A percentile compares a stretch with the other conserved stretches of the same genome.
phyloP scores from a whole-genome alignment of 345 rosid species.

The Ceriops zippeliana region DNA sequence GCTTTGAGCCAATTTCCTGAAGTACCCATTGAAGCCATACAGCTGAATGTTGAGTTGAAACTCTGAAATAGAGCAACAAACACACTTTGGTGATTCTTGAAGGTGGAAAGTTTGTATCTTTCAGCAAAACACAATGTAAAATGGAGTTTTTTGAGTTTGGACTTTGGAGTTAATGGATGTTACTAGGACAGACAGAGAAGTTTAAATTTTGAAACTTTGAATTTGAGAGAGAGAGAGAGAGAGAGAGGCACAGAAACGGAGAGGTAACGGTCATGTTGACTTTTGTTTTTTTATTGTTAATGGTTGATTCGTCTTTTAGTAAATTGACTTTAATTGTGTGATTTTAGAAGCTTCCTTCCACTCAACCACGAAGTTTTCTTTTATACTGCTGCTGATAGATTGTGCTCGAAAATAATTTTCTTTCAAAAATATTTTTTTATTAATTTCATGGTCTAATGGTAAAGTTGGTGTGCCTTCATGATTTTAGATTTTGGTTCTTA shows the following conservation, averaged over 20 bases:
- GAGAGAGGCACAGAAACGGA: background rate
- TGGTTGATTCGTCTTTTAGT: no score
- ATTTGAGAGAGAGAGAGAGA: background rate
- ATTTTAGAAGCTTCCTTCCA: no score
- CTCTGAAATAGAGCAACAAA: background rate
- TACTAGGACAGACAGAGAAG: slow-evolving; percentile 2
- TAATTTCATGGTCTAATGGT: no score
- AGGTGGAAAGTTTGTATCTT: background rate
- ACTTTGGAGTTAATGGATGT: background rate
- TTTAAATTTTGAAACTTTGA: slow-evolving; percentile 55
- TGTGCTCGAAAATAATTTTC: no score
- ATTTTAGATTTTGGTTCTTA: no score
- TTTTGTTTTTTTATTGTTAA: background rate
- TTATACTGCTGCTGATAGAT: no score
- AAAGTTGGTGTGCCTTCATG: no score
- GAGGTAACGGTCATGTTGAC: slow-evolving; percentile 31
- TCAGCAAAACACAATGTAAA: background rate
- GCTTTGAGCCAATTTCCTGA: slow-evolving; percentile 77
- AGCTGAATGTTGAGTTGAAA: slow-evolving; percentile 1
- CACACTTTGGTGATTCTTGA: background rate
- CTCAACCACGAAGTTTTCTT: no score
- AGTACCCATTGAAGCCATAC: slow-evolving; percentile 44
- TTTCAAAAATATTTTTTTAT: no score
- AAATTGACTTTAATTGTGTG: no score
- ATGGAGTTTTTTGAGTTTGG: background rate